Percentiles rank a stretch among this genome's conserved stretches.
Evolutionary conservation across 352 stramenopile genomes (phyloP).

Genomic region (Pythium apleroticum): DNA sequence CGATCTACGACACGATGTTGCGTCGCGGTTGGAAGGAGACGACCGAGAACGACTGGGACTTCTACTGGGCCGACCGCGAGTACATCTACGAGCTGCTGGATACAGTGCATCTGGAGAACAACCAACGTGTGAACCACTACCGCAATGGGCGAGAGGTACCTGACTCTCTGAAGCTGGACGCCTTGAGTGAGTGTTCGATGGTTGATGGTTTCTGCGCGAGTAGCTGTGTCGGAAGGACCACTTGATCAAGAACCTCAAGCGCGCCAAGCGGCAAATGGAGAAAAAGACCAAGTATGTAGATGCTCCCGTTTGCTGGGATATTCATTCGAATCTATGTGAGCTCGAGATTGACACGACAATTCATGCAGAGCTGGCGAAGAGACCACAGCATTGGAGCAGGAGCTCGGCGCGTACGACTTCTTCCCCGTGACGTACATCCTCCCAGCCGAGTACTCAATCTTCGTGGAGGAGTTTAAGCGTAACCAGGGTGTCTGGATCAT

Average conservation of each 20-base stretch:
- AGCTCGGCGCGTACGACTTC: constrained; percentile 83
- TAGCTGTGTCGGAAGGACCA: constrained; percentile 92
- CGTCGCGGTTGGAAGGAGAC: constrained; percentile 90
- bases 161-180: neutral
- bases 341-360: no score
- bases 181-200: no score
- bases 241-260: constrained; percentile 96
- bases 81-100: constrained; percentile 92
- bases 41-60: constrained; percentile 86
- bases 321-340: no score
- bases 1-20: constrained; percentile 91
- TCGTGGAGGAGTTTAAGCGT: constrained; percentile 94
- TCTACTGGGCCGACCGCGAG: constrained; percentile 89
- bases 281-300: constrained; percentile 64
- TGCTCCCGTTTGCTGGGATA: no score
- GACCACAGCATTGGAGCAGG: constrained; percentile 16
- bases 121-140: constrained; percentile 92
- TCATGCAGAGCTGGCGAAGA: constrained; percentile 46
- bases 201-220: neutral
- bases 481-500: constrained; percentile 95
- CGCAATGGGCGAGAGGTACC: constrained; percentile 75
- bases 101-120: constrained; percentile 77
- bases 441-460: constrained; percentile 93
- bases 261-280: constrained; percentile 76
- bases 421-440: constrained; percentile 93